Base-by-base conservation (phyloP, 352 stramenopile species). In the Phytopythium ostracodes region DNA sequence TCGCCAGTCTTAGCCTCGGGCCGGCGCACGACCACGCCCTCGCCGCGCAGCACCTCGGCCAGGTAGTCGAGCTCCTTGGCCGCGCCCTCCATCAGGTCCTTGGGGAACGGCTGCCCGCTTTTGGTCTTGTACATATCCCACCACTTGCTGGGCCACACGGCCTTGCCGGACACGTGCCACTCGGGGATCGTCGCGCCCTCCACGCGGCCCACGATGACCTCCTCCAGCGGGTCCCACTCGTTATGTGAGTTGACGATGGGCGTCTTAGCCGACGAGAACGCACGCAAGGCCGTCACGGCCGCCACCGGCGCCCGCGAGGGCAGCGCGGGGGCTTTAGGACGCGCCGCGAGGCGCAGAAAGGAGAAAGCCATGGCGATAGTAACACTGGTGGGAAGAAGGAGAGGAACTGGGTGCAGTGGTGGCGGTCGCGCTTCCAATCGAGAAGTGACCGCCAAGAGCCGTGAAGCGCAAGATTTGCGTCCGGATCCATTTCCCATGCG, bases 81-180 rank as follows among this genome's bases (percentile, higher is more conserved):
- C 0, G 88, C 88, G 43, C 75, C 78, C 35, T 85, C 71, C 62
- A 94, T 81, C 47, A 96, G 76, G 52, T 96, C 70, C 54, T 74
- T 64, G 17, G 87, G 87, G 75, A 96, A 96, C 25, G 76, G 63
- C 65, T 89, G 72, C 14, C 89, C 89, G 56, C 74, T 80, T 60
- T 94, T 70, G 51, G 70, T 91, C 72, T 96, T 92, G 78, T 94
- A 96, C 87, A 97, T 96, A 55, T 95, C 78, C 89, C 89, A 97
- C 68, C 88, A 89, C 59, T 94, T 94, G 54, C 61, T 71, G 8
- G 89, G 89, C 89, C 89, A 96, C 64, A 96, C 87, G 17, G 89
- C 89, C 70, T 96, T 96, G 65, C 89, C 89, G 0, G 89, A 64
- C 27, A 96, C 86, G 67, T 97, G 87, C 89, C 88, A 96, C 61